Evolutionary conservation across 805 yeast species (phyloP).

Genomic region (Priceomyces medius): DNA sequence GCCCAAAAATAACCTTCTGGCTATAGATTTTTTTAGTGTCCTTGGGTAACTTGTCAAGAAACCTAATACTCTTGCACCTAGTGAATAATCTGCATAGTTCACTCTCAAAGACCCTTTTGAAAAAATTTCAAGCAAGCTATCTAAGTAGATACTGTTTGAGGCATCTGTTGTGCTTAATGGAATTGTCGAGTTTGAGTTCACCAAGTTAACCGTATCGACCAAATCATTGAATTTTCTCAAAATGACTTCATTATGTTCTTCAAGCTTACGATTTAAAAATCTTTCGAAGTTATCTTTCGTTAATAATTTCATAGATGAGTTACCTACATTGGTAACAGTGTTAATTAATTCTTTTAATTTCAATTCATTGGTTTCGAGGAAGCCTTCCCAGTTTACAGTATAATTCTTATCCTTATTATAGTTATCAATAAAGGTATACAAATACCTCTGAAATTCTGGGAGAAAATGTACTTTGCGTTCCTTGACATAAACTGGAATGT

Average conservation of each 20-base stretch:
- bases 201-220: slow-evolving; percentile 23
- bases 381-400: slow-evolving; percentile 21
- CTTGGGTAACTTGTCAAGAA: slow-evolving; percentile 32
- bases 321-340: slow-evolving; percentile 5
- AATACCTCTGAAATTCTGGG: slow-evolving; percentile 39
- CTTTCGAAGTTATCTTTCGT: slow-evolving; percentile 22
- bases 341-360: slow-evolving; percentile 18
- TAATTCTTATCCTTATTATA: slow-evolving; percentile 14
- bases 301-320: slow-evolving; percentile 13
- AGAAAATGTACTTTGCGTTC: slow-evolving; percentile 34
- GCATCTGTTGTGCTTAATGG: slow-evolving; percentile 9
- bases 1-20: slow-evolving; percentile 32
- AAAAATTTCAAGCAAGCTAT: slow-evolving; percentile 29
- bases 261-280: slow-evolving; percentile 18
- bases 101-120: slow-evolving; percentile 34
- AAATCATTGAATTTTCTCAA: slow-evolving; percentile 23
- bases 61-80: slow-evolving; percentile 41
- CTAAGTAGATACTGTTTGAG: slow-evolving; percentile 24
- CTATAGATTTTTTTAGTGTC: slow-evolving; percentile 15
- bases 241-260: slow-evolving; percentile 20
- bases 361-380: slow-evolving; percentile 19
- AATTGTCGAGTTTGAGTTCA: slow-evolving; percentile 8
- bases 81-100: slow-evolving; percentile 40
- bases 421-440: slow-evolving; percentile 32
- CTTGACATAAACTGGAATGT: slow-evolving; percentile 32